phyloP scores from a whole-genome alignment of 2,329 filamentous ascomycete genomes.

The Talaromyces verruculosus region DNA sequence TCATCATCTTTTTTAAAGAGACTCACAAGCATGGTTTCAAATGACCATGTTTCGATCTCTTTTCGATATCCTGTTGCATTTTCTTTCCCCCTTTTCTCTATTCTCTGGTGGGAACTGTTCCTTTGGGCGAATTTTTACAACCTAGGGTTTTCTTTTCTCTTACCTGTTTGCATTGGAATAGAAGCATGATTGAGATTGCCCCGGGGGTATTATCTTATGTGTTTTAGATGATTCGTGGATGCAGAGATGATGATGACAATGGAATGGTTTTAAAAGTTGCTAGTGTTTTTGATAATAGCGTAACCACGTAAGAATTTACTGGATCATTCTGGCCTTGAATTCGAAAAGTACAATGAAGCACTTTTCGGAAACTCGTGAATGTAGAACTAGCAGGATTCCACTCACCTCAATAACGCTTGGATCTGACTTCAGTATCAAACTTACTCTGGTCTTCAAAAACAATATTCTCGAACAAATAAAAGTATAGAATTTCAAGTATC shows the following conservation, averaged over 20 bases:
- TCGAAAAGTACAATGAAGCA: no score
- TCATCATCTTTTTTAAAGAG: constrained; percentile 7
- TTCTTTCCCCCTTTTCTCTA: background rate
- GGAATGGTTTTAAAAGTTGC: constrained; percentile 21
- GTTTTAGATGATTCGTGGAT: constrained; percentile 14
- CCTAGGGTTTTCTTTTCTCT: constrained; percentile 1
- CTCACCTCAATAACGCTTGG: no score
- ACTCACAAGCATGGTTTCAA: background rate
- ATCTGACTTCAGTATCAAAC: no score
- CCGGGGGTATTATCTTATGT: background rate
- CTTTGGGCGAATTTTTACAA: background rate
- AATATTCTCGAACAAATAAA: background rate
- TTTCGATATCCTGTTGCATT: constrained; percentile 16
- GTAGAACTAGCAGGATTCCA: no score
- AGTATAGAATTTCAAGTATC: background rate
- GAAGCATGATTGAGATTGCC: constrained; percentile 12
- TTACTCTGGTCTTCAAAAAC: no score
- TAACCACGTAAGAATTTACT: background rate
- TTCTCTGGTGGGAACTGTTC: background rate
- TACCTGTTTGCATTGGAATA: constrained; percentile 13
- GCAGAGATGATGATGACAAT: constrained; percentile 21
- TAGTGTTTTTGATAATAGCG: background rate
- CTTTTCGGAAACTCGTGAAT: no score
- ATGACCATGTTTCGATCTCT: background rate
- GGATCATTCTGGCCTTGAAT: no score